These are phyloP conservation scores for Pilasporangium apinafurcum DNA, from an alignment of 352 stramenopile genomes.

Conservation along the genomic window DNA sequence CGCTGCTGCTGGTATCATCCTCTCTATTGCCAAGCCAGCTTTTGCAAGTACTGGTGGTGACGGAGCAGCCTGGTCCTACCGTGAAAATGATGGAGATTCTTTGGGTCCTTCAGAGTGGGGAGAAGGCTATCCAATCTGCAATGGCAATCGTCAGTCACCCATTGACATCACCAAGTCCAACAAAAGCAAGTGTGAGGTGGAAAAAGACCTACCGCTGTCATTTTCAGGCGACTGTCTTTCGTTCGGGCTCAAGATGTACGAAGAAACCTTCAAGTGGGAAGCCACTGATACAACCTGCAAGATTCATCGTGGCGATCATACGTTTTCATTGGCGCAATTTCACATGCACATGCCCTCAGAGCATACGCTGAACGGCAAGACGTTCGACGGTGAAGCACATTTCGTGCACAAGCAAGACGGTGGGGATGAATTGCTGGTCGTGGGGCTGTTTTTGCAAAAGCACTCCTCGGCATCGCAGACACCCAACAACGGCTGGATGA, in stretches of 20 bases:
- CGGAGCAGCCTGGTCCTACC: background rate
- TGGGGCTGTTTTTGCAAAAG: slow-evolving; percentile 14
- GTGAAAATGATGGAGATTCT: background rate
- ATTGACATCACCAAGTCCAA: slow-evolving; percentile 8
- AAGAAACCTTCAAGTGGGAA: slow-evolving; percentile 10
- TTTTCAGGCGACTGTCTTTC: slow-evolving; percentile 11
- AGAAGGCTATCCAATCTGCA: slow-evolving; percentile 7
- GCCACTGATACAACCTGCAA: slow-evolving; percentile 2
- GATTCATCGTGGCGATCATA: slow-evolving; percentile 10
- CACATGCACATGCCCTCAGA: slow-evolving; percentile 38
- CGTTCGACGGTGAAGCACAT: slow-evolving; percentile 23
- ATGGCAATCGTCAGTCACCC: slow-evolving; percentile 8
- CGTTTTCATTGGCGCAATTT: slow-evolving; percentile 26
- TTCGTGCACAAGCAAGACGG: slow-evolving; percentile 36
- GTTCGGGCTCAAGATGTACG: slow-evolving; percentile 4
- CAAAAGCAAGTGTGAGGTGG: background rate
- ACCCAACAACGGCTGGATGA: slow-evolving; percentile 4
- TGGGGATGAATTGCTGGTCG: slow-evolving; percentile 10
- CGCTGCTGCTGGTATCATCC: no score
- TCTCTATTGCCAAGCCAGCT: background rate
- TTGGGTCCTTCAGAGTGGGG: slow-evolving; percentile 6
- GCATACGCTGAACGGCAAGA: slow-evolving; percentile 26
- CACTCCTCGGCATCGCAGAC: background rate
- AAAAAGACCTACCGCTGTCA: slow-evolving; percentile 1
- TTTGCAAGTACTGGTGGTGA: background rate